Evolutionary conservation across 306 rosid genomes (phyloP), one percentile per base, ranked within the genome.

Genomic region (Oxytropis ochrocephala): DNA sequence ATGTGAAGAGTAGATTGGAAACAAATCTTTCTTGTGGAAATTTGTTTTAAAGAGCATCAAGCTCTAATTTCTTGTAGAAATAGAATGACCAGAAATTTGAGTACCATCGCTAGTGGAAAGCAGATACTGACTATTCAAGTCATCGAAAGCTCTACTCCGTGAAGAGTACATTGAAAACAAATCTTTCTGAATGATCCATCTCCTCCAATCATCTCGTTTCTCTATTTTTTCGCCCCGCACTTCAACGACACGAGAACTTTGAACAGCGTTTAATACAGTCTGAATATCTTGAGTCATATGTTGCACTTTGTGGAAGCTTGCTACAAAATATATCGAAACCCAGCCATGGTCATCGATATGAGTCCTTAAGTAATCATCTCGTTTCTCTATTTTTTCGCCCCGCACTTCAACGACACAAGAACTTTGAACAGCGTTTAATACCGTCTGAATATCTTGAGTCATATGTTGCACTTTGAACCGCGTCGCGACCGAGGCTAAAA

Each of bases 311-410:
- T 86, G 84, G 87, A 95, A 95, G 64, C 86, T 82, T 44, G 96
- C 96, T 69, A 95, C 79, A 72, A 87, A 76, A 48, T 57, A 80
- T 82, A 91, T 60, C 47, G 84, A 78, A 81, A 95, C 97, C 97
- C 96, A 95, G 16, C 99, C 99, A 36, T 91, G 88, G 10, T 85
- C 92, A 82, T 95, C 95, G 96, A 95, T 95, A 35, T 78, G 75
- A 66, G 33, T 73, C 88, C 97, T 77, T 89, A 95, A 83, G 80
- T 67, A 91, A 50, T 49, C 58, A 79, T 95, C 99, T 63, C 67
- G 83, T 80, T 86, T 83, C 80, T 97, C 87, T 58, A 95, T 50
- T 74, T 83, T 91, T 77, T 85, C 96, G 69, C 88, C 99, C 99
- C 91, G 90, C 76, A 89, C 79, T 91, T 95, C 97, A 70, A 95